A percentile compares a stretch with the other conserved stretches of the same genome.
phyloP scores from a whole-genome alignment of 495 filamentous ascomycete species.

The Achaetomiella virescens region DNA sequence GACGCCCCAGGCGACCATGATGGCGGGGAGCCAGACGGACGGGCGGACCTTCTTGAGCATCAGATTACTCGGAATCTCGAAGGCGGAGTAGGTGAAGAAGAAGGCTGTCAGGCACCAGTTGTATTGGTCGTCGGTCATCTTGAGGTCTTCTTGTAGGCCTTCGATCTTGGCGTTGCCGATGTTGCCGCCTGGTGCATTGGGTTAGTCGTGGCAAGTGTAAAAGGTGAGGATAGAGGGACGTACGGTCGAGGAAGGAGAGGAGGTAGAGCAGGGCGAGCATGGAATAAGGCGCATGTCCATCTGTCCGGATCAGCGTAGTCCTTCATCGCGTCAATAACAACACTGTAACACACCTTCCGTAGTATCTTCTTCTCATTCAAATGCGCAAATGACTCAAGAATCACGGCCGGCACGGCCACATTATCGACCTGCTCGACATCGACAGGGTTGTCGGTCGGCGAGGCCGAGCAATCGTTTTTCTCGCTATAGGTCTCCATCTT shows the following conservation, averaged over 20 bases:
- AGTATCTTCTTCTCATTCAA: conserved; percentile 43
- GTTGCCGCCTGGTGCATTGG: conserved; percentile 30
- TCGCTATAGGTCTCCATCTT: not conserved
- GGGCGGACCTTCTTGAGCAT: conserved; percentile 55
- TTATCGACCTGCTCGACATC: conserved; percentile 5
- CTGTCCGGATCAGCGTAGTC: conserved; percentile 16
- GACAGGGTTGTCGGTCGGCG: not conserved
- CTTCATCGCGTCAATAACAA: not conserved
- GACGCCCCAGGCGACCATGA: conserved; percentile 60
- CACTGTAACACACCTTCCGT: conserved; percentile 33
- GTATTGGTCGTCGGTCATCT: conserved; percentile 60
- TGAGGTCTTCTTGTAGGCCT: conserved; percentile 57
- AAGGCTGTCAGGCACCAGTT: conserved; percentile 72
- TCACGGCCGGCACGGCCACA: not conserved
- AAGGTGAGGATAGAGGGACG: not conserved
- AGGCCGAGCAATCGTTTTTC: not conserved
- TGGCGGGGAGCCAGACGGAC: conserved; percentile 61
- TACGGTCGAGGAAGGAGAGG: conserved; percentile 49
- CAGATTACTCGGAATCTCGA: conserved; percentile 65
- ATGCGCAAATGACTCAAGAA: conserved; percentile 32
- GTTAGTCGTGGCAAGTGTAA: too few relatives aligned
- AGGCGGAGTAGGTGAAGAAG: conserved; percentile 64
- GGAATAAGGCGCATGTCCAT: conserved; percentile 54
- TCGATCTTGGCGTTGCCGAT: conserved; percentile 77
- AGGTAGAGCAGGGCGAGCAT: conserved; percentile 50